A percentile compares a stretch with the other conserved stretches of the same genome.
These are phyloP conservation scores for Coniochaeta sp. DNA, from an alignment of 2,329 filamentous ascomycete genomes.

Conservation along the genomic window DNA sequence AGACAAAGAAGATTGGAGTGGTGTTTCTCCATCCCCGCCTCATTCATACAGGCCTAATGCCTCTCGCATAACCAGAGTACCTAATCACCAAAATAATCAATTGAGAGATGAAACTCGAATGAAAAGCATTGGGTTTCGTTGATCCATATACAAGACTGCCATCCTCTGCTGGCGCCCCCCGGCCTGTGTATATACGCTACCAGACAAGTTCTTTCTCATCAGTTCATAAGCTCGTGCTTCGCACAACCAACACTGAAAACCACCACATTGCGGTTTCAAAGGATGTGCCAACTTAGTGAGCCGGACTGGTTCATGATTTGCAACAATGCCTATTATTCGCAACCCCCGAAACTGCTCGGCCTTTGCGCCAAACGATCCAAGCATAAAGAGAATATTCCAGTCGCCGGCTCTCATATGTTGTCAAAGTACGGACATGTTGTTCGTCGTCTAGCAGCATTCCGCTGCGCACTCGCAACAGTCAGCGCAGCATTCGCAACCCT, in stretches of 20 bases:
- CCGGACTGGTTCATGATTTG: background rate
- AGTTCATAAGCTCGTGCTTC: background rate
- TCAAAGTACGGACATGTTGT: background rate
- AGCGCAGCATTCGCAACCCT: constrained; percentile 41
- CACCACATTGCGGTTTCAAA: background rate
- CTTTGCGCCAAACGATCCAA: background rate
- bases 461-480: constrained; percentile 35
- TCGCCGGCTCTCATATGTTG: background rate
- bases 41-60: background rate
- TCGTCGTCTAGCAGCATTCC: constrained; percentile 23
- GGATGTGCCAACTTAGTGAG: background rate
- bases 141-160: background rate
- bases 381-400: background rate
- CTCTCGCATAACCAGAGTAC: background rate
- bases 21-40: background rate
- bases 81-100: background rate
- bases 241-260: background rate
- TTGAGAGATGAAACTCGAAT: background rate
- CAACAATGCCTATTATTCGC: background rate
- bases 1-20: too few species aligned
- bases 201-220: background rate
- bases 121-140: background rate
- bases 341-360: background rate
- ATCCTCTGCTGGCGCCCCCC: background rate
- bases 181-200: background rate